Evolutionary conservation across 73 alveolate species (phyloP), one percentile per base, ranked within the genome.

Genomic region (Paramecium sexaurelia): DNA sequence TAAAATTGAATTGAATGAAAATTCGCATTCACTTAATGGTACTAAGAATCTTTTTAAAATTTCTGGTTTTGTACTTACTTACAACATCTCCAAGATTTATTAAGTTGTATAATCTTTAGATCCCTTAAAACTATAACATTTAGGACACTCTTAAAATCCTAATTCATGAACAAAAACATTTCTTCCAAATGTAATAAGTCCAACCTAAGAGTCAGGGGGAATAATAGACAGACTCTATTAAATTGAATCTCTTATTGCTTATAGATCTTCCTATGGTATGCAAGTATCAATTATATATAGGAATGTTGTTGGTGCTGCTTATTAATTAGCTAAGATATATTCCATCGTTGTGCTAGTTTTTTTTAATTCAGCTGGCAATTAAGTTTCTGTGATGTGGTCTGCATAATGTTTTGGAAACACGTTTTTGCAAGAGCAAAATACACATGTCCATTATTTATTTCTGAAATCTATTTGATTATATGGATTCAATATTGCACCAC

Each of bases 131-230:
- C 92, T 93, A 68, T 92, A 97, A 51, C 98, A 94, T 83, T 97
- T 97, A 11, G 99, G 99, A 75, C 98, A 95, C 35, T 98, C 99
- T 7, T 97, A 83, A 68, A 96, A 97, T 6, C 99, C 99, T 43
- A 98, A 95, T 92, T 98, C 99, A 86, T 97, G 99, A 6, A 97
- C 99, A 91, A 94, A 96, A 8, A 96, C 95, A 97, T 95, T 97
- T 75, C 97, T 97, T 8, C 99, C 99, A 92, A 93, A 98, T 47
- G 99, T 99, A 67, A 99, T 98, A 90, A 99, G 92, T 17, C 99
- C 99, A 20, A 99, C 98, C 55, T 98, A 94, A 35, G 99, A 98
- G 43, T 98, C 99, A 78, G 97, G 97, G 8, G 99, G 99, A 66
- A 99, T 95, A 41, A 98, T 95, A 85, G 96, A 95, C 47, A 98